Evolutionary conservation across 495 filamentous ascomycete species (phyloP).

Genomic region (Jackrogersella multiformis): DNA sequence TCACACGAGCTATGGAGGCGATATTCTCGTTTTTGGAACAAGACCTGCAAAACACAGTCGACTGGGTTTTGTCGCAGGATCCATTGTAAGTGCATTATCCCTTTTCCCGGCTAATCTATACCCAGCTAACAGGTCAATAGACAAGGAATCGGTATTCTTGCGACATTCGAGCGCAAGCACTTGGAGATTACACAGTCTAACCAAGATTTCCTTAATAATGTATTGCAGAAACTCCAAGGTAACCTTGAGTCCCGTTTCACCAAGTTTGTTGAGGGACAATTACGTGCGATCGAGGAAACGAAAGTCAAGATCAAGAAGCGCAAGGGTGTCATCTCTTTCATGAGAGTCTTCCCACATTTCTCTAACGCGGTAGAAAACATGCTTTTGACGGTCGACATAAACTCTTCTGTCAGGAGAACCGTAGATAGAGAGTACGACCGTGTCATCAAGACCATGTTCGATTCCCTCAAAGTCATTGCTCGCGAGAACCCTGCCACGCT

Average conservation of each 20-base stretch:
- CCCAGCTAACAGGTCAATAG: slow-evolving; percentile 49
- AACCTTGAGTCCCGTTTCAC: slow-evolving; percentile 79
- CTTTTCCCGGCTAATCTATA: background rate
- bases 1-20: slow-evolving; percentile 85
- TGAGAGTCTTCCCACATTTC: slow-evolving; percentile 91
- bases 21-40: slow-evolving; percentile 82
- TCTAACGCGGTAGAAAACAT: slow-evolving; percentile 82
- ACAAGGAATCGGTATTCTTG: slow-evolving; percentile 89
- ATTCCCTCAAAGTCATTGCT: slow-evolving; percentile 93
- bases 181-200: slow-evolving; percentile 82
- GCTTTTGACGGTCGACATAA: slow-evolving; percentile 66
- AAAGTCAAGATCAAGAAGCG: slow-evolving; percentile 99
- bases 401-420: slow-evolving; percentile 72
- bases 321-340: slow-evolving; percentile 93
- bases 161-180: slow-evolving; percentile 79
- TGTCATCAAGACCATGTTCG: slow-evolving; percentile 96
- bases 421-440: slow-evolving; percentile 88
- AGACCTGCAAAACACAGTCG: slow-evolving; percentile 81
- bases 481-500: slow-evolving; percentile 82
- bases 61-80: slow-evolving; percentile 84
- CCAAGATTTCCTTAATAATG: slow-evolving; percentile 86
- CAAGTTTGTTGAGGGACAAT: slow-evolving; percentile 92
- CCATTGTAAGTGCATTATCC: slow-evolving; percentile 70
- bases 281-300: slow-evolving; percentile 96
- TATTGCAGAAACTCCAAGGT: slow-evolving; percentile 80